Evolutionary conservation across 768 basidiomycete genomes (phyloP), one percentile per base, ranked within the genome.

Genomic region (Pleurotus cornucopiae): DNA sequence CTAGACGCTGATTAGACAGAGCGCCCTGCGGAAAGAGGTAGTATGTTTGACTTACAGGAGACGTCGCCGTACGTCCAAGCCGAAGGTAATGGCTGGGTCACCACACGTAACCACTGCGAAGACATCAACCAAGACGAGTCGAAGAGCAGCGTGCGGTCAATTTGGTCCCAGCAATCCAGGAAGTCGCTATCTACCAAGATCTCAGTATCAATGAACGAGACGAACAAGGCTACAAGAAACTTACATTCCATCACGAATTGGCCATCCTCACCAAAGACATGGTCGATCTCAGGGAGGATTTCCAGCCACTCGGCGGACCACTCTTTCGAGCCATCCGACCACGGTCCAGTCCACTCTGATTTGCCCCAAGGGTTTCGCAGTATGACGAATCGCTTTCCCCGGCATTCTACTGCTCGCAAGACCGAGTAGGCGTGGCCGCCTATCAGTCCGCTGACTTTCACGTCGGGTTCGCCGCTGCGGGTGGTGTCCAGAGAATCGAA

Each of bases 251-350:
- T 82, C 14, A 83, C 69, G 55, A 84, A 84, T 53, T 79, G 71
- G 1, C 82, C 82, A 56, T 80, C 76, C 34, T 76, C 64, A 1
- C 81, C 81, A 56, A 84, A 83, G 1, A 64, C 55, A 63, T 83
- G 80, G 3, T 66, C 70, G 0, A 84, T 67, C 25, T 65, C 64
- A 0, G 72, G 67, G 4, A 83, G 69, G 2, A 71, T 64, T 20
- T 68, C 67, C 0, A 81, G 58, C 81, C 81, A 82, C 57, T 82
- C 80, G 6, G 58, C 55, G 1, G 74, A 80, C 82, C 82, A 84
- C 61, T 83, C 80, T 57, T 81, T 81, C 4, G 78, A 76, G 0
- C 82, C 81, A 60, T 83, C 81, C 1, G 75, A 75, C 81, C 81
- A 82, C 0, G 74, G 67, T 3, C 81, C 81, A 1, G 70, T 76